These are phyloP conservation scores for Colletotrichum plurivorum DNA, from an alignment of 2,329 filamentous ascomycete species.

Conservation along the genomic window DNA sequence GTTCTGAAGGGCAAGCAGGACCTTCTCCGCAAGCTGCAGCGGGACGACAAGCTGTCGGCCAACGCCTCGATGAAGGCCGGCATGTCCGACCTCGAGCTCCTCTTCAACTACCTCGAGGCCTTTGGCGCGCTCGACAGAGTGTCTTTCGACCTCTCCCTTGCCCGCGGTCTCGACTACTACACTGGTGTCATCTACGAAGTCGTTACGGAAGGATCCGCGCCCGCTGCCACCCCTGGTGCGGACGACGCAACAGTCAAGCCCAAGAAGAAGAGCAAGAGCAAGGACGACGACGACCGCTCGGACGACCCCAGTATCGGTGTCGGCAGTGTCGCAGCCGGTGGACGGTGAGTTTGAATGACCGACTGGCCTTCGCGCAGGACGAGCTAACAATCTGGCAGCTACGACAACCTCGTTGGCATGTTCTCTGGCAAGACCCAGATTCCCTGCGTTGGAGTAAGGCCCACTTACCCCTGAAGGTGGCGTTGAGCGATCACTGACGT, in stretches of 20 bases:
- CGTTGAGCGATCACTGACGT: constrained; percentile 48
- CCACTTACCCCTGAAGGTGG: neutral
- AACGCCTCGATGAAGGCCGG: constrained; percentile 86
- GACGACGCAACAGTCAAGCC: constrained; percentile 53
- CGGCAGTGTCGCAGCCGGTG: constrained; percentile 84
- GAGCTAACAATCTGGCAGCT: constrained; percentile 73
- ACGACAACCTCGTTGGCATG: constrained; percentile 95
- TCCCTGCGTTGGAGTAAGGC: constrained; percentile 79
- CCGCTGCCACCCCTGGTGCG: constrained; percentile 54
- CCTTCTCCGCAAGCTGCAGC: constrained; percentile 78
- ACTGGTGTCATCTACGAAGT: constrained; percentile 94
- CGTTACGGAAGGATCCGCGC: constrained; percentile 84
- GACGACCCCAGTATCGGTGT: constrained; percentile 87
- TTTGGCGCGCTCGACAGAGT: constrained; percentile 81
- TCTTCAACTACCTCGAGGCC: constrained; percentile 86
- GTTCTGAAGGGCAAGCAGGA: constrained; percentile 81
- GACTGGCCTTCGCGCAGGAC: neutral
- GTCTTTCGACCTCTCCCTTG: constrained; percentile 91
- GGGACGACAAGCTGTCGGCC: constrained; percentile 76
- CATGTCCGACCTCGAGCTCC: constrained; percentile 82
- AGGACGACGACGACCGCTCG: constrained; percentile 76
- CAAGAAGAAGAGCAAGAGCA: constrained; percentile 66
- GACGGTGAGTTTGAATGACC: constrained; percentile 66
- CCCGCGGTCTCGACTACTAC: constrained; percentile 87
- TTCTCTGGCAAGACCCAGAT: constrained; percentile 89